Evolutionary conservation across 148 eudicot genomes (phyloP).

Genomic region (Oxyria digyna): DNA sequence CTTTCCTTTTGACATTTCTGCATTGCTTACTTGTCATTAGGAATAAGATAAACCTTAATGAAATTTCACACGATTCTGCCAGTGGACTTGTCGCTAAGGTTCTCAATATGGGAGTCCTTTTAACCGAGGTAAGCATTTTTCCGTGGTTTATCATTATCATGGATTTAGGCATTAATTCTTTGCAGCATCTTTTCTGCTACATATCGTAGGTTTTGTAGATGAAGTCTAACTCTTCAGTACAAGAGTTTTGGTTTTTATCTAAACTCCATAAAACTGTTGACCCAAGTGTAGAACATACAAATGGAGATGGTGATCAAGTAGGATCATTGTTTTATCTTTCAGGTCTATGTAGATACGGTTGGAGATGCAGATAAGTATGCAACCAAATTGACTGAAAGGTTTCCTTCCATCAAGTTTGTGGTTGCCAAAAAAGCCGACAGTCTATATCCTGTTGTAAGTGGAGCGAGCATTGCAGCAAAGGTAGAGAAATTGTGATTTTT

Average conservation of each 20-base stretch:
- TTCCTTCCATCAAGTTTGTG: slow-evolving; percentile 85
- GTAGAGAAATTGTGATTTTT: slow-evolving; percentile 18
- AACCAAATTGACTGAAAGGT: slow-evolving; percentile 53
- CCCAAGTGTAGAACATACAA: background rate
- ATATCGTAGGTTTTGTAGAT: too few relatives aligned
- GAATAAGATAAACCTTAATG: slow-evolving; percentile 84
- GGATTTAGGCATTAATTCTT: background rate
- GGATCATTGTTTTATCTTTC: slow-evolving; percentile 6
- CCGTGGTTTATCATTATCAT: background rate
- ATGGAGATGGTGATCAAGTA: background rate
- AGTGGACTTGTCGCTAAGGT: slow-evolving; percentile 73
- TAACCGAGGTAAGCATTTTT: slow-evolving; percentile 55
- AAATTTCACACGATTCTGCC: slow-evolving; percentile 94
- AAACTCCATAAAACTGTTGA: background rate
- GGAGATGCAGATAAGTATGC: slow-evolving; percentile 90
- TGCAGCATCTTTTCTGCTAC: background rate
- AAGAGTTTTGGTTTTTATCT: background rate
- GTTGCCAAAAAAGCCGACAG: slow-evolving; percentile 99
- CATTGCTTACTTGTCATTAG: slow-evolving; percentile 24
- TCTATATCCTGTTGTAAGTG: slow-evolving; percentile 98
- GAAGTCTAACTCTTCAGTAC: background rate
- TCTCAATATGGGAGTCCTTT: slow-evolving; percentile 67
- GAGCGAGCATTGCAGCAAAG: slow-evolving; percentile 98
- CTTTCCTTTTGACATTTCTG: background rate
- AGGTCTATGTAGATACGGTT: slow-evolving; percentile 96